Evolutionary conservation across 2,329 filamentous ascomycete species (phyloP), one percentile per base, ranked within the genome.

Genomic region (Hymenoscyphus infarciens): DNA sequence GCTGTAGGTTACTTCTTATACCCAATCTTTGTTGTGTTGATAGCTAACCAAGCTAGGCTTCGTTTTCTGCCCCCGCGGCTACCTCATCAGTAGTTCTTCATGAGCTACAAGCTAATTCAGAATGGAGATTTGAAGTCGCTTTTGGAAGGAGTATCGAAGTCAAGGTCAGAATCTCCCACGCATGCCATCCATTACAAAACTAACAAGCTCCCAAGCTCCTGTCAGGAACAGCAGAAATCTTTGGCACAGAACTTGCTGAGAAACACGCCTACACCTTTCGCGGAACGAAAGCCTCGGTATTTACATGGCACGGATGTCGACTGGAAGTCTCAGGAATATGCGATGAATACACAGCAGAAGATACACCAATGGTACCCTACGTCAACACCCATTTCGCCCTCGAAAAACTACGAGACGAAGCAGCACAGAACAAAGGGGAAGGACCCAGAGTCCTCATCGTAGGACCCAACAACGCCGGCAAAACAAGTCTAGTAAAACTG

Each of bases 311-410:
- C 72, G 94, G 95, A 70, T 97, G 92, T 77, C 87, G 87, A 60
- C 79, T 99, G 64, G 91, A 97, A 75, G 82, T 97, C 63, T 85
- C 82, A 53, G 87, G 88, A 2, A 22, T 63, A 25, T 75, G 74
- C 63, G 73, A 74, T 54, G 87, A 90, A 73, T 90, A 90, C 71
- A 81, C 80, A 8, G 87, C 90, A 0, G 88, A 91, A 71, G 91
- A 95, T 73, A 96, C 92, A 35, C 89, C 91, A 3, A 89, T 93
- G 80, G 84, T 88, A 61, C 84, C 87, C 67, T 90, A 92, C 76
- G 79, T 92, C 60, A 98, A 97, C 73, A 82, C 95, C 8, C 95
- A 99, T 76, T 91, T 94, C 72, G 89, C 91, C 67, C 85, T 99
- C 15, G 88, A 94, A 72, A 84, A 85, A 35, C 77, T 91, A 74